A percentile compares a stretch with the other conserved stretches of the same genome.
phyloP scores from a whole-genome alignment of 805 yeast genomes.

The Candida insectalens region DNA sequence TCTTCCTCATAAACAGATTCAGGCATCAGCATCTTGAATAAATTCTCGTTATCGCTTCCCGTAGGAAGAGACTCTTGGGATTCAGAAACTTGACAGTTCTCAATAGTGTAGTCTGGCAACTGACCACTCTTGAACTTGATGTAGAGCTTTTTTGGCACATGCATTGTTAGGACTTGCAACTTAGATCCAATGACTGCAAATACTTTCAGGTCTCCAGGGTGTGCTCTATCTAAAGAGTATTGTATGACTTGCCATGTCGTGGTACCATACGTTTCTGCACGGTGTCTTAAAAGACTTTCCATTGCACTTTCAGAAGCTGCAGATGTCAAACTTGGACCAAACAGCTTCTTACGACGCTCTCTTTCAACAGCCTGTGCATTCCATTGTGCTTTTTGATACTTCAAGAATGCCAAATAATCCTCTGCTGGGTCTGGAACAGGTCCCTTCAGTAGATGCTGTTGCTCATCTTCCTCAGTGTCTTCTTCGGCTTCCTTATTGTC shows the following conservation, averaged over 20 bases:
- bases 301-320: conserved; percentile 49
- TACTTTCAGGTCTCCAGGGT: conserved; percentile 73
- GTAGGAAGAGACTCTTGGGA: conserved; percentile 61
- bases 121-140: conserved; percentile 44
- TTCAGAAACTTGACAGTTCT: conserved; percentile 46
- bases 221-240: conserved; percentile 40
- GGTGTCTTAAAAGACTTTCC: conserved; percentile 61
- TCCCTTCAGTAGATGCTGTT: conserved; percentile 37
- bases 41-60: conserved; percentile 41
- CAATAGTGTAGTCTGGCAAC: conserved; percentile 24
- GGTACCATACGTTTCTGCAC: conserved; percentile 70
- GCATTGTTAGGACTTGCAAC: conserved; percentile 64
- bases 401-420: conserved; percentile 60
- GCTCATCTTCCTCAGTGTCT: conserved; percentile 33
- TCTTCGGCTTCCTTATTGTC: conserved; percentile 15
- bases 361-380: conserved; percentile 61
- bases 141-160: conserved; percentile 65
- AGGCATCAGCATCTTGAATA: conserved; percentile 60
- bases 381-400: conserved; percentile 86
- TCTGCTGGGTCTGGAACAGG: conserved; percentile 57
- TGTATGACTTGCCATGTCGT: conserved; percentile 83
- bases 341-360: conserved; percentile 61
- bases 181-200: conserved; percentile 58
- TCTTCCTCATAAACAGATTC: conserved; percentile 55
- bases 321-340: conserved; percentile 45